Percentiles rank a stretch among this genome's conserved stretches.
These are phyloP conservation scores for Trichoderma citrinoviride DNA, from an alignment of 2,329 filamentous ascomycete genomes.

Conservation along the genomic window DNA sequence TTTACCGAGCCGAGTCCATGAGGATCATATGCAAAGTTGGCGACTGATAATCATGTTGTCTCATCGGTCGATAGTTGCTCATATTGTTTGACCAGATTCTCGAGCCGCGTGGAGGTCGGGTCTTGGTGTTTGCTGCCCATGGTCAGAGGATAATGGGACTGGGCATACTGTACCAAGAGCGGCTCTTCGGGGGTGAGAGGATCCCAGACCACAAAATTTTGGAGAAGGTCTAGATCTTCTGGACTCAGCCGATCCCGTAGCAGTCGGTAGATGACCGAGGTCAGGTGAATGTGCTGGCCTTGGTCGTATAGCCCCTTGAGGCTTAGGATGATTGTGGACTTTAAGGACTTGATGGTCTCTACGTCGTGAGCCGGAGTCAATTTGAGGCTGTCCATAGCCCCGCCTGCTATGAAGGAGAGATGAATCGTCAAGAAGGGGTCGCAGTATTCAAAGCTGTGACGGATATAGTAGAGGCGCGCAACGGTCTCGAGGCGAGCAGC, in stretches of 20 bases:
- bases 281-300: conserved; percentile 11
- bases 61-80: neutral
- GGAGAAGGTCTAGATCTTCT: neutral
- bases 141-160: conserved; percentile 8
- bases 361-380: neutral
- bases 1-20: neutral
- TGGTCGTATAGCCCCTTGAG: conserved; percentile 20
- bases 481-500: conserved; percentile 34
- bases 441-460: conserved; percentile 31
- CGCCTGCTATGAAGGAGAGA: conserved; percentile 7
- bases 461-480: conserved; percentile 36
- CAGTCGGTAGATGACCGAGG: conserved; percentile 11
- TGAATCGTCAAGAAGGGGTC: conserved; percentile 16
- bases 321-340: conserved; percentile 14
- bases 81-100: conserved; percentile 7
- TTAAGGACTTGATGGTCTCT: neutral
- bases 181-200: neutral
- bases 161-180: conserved; percentile 2
- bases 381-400: conserved; percentile 2
- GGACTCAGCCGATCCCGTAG: neutral
- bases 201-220: conserved; percentile 9
- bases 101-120: neutral
- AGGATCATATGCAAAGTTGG: neutral
- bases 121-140: neutral
- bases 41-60: neutral